Conservation (phyloP, 2,329 filamentous ascomycete species). For the Hypoxylon sp. region DNA sequence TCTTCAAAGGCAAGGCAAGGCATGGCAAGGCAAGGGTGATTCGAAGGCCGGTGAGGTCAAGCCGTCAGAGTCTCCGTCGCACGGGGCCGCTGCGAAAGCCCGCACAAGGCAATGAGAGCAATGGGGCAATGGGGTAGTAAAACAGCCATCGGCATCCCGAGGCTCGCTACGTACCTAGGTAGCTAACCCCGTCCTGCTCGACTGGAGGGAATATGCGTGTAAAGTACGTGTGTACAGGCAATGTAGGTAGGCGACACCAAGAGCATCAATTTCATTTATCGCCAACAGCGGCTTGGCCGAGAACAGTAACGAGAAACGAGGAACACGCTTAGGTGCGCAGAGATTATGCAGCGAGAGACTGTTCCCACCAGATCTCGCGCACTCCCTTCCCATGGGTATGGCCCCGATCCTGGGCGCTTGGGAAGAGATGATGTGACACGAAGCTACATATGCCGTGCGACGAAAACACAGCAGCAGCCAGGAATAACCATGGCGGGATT, state of each 20-base stretch:
- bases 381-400: conserved; percentile 43
- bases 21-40: conserved; percentile 8
- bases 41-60: conserved; percentile 16
- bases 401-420: conserved; percentile 48
- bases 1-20: conserved; percentile 14
- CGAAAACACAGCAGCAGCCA: conserved; percentile 45
- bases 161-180: too few relatives aligned
- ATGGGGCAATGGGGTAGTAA: too few relatives aligned
- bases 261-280: conserved; percentile 39
- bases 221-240: conserved; percentile 20
- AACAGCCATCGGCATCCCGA: conserved; percentile 17
- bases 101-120: conserved; percentile 20
- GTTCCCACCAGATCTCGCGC: conserved; percentile 51
- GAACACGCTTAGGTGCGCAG: conserved; percentile 48
- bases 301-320: conserved; percentile 53
- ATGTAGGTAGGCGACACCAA: conserved; percentile 39
- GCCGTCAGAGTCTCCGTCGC: conserved; percentile 21
- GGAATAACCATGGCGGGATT: conserved; percentile 38
- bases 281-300: conserved; percentile 45
- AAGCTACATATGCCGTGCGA: conserved; percentile 48
- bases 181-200: conserved; percentile 10
- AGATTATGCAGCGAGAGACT: conserved; percentile 52
- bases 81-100: conserved; percentile 31
- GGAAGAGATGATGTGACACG: conserved; percentile 47
- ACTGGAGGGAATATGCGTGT: conserved; percentile 39